These are phyloP conservation scores for Mycena sanguinolenta DNA, from an alignment of 768 basidiomycete species.

Conservation along the genomic window DNA sequence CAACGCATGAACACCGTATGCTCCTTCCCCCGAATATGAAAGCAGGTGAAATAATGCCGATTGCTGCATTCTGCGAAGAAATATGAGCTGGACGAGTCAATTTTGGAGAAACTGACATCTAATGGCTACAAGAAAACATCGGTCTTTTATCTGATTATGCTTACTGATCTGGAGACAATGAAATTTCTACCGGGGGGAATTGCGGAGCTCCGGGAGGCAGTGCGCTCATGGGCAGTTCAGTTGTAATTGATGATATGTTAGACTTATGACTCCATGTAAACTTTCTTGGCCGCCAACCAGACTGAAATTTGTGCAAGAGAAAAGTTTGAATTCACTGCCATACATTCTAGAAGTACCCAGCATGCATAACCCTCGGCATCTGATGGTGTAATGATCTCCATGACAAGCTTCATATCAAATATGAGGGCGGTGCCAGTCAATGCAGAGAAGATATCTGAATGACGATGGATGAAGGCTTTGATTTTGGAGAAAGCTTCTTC, in stretches of 20 bases:
- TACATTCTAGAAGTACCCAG: slow-evolving; percentile 33
- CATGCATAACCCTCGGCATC: slow-evolving; percentile 37
- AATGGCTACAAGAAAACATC: slow-evolving; percentile 9
- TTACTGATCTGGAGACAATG: background rate
- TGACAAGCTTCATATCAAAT: slow-evolving; percentile 27
- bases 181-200: slow-evolving; percentile 13
- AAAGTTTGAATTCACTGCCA: background rate
- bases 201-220: slow-evolving; percentile 18
- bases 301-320: background rate
- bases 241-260: background rate
- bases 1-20: background rate
- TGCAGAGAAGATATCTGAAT: slow-evolving; percentile 9
- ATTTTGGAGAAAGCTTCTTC: slow-evolving; percentile 49
- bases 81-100: background rate
- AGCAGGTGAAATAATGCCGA: background rate
- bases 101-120: background rate
- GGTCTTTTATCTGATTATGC: background rate
- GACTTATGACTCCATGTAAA: background rate
- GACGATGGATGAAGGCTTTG: slow-evolving; percentile 40
- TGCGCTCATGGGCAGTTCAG: slow-evolving; percentile 8
- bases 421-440: slow-evolving; percentile 20
- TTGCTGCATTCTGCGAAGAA: background rate
- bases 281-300: background rate
- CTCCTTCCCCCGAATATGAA: background rate
- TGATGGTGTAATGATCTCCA: slow-evolving; percentile 25